Evolutionary conservation across 129 eudicot species (phyloP).

Genomic region (Artemisia tridentata): DNA sequence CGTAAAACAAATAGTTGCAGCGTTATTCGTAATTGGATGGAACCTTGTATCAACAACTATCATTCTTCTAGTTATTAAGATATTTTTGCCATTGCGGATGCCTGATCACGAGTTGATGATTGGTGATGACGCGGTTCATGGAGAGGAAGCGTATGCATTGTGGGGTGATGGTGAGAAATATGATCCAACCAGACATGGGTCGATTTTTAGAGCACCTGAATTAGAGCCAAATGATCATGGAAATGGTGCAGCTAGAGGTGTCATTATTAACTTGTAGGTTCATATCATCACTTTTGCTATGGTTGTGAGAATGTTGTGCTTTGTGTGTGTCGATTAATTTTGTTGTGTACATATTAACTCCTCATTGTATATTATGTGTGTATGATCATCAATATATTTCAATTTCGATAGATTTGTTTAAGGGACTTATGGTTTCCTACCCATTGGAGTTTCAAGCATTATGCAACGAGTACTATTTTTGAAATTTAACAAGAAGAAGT

Average conservation of each 20-base stretch:
- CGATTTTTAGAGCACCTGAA: slow-evolving; percentile 39
- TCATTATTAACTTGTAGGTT: slow-evolving; percentile 53
- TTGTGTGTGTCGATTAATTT: background rate
- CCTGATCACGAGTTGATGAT: slow-evolving; percentile 68
- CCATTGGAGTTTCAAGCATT: too few relatives aligned
- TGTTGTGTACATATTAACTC: too few relatives aligned
- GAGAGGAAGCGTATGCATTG: slow-evolving; percentile 80
- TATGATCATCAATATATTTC: too few relatives aligned
- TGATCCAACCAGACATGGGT: slow-evolving; percentile 60
- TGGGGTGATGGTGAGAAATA: slow-evolving; percentile 89
- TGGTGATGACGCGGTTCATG: slow-evolving; percentile 85
- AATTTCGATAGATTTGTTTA: too few relatives aligned
- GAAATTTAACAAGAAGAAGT: too few relatives aligned
- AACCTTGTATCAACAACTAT: slow-evolving; percentile 56
- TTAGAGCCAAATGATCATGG: slow-evolving; percentile 34
- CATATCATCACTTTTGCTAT: background rate
- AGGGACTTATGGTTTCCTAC: too few relatives aligned
- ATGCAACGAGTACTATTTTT: too few relatives aligned
- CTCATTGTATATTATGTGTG: too few relatives aligned
- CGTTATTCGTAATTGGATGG: slow-evolving; percentile 69
- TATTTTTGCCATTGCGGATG: slow-evolving; percentile 65
- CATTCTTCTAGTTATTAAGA: slow-evolving; percentile 45
- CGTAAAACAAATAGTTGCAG: slow-evolving; percentile 66
- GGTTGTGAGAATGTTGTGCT: background rate
- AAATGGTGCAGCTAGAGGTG: slow-evolving; percentile 57